Conservation (phyloP, 441 rosid genomes). For the Euphorbia celastroides region DNA sequence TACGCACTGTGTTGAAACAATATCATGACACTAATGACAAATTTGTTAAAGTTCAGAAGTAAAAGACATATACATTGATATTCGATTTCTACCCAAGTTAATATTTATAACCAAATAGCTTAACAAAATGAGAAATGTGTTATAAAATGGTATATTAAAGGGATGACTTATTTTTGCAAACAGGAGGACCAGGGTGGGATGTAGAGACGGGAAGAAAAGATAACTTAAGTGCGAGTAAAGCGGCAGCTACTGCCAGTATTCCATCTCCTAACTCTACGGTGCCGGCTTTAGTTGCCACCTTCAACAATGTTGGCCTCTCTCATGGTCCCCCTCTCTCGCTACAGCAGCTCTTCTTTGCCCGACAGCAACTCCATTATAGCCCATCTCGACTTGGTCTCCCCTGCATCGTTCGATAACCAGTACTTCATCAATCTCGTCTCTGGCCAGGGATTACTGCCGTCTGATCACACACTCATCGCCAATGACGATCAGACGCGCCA, state of each 20-base stretch:
- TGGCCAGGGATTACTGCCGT: constrained; percentile 69
- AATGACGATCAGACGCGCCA: constrained; percentile 38
- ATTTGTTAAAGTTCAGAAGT: too few relatives aligned
- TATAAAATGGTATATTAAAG: too few relatives aligned
- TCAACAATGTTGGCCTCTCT: constrained; percentile 67
- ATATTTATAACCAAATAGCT: too few relatives aligned
- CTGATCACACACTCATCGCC: constrained; percentile 58
- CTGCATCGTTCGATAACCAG: constrained; percentile 74
- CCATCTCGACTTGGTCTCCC: constrained; percentile 65
- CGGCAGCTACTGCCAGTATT: constrained; percentile 47
- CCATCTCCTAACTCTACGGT: constrained; percentile 76
- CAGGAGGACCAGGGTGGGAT: constrained; percentile 88
- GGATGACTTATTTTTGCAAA: too few relatives aligned
- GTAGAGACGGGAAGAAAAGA: constrained; percentile 72
- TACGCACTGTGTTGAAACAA: too few relatives aligned
- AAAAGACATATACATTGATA: too few relatives aligned
- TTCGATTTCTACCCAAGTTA: too few relatives aligned
- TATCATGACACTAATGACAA: too few relatives aligned
- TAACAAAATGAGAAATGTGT: too few relatives aligned
- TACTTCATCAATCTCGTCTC: constrained; percentile 72
- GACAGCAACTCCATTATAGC: constrained; percentile 32
- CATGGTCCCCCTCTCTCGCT: too few relatives aligned
- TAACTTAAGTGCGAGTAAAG: constrained; percentile 59
- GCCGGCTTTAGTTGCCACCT: constrained; percentile 43
- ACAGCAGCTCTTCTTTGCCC: constrained; percentile 41